These are phyloP conservation scores for Talaromyces sp. DNA, from an alignment of 2,329 filamentous ascomycete species.

Conservation along the genomic window DNA sequence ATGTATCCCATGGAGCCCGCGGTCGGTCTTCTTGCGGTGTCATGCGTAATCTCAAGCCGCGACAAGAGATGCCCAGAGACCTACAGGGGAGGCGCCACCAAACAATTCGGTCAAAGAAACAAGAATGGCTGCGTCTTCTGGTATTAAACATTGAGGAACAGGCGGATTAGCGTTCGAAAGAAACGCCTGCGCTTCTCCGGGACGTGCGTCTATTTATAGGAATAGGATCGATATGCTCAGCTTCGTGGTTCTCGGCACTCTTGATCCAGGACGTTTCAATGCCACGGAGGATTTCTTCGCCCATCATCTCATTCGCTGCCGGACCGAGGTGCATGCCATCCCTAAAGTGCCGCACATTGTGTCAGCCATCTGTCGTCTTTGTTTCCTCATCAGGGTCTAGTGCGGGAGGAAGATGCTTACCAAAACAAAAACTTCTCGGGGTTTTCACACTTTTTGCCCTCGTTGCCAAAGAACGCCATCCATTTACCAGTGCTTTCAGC, in stretches of 20 bases:
- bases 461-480: slow-evolving; percentile 15
- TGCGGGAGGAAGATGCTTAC: slow-evolving; percentile 21
- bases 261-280: slow-evolving; percentile 26
- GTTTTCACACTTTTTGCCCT: slow-evolving; percentile 23
- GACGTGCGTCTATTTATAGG: not conserved
- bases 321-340: slow-evolving; percentile 37
- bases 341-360: slow-evolving; percentile 20
- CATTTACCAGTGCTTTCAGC: slow-evolving; percentile 21
- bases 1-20: not conserved
- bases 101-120: not conserved
- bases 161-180: not conserved
- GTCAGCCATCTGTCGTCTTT: slow-evolving; percentile 10
- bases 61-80: not conserved
- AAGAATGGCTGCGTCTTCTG: not conserved
- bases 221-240: not conserved
- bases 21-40: not conserved
- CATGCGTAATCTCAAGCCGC: not conserved
- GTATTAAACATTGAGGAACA: not conserved
- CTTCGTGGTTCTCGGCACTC: not conserved
- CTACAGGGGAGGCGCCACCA: not conserved
- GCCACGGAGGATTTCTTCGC: slow-evolving; percentile 30
- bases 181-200: not conserved
- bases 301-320: slow-evolving; percentile 33
- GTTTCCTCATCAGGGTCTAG: slow-evolving; percentile 1
- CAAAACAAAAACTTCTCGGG: slow-evolving; percentile 38